phyloP scores from a whole-genome alignment of 1,284 basidiomycete genomes.

The Ustilago crameri region DNA sequence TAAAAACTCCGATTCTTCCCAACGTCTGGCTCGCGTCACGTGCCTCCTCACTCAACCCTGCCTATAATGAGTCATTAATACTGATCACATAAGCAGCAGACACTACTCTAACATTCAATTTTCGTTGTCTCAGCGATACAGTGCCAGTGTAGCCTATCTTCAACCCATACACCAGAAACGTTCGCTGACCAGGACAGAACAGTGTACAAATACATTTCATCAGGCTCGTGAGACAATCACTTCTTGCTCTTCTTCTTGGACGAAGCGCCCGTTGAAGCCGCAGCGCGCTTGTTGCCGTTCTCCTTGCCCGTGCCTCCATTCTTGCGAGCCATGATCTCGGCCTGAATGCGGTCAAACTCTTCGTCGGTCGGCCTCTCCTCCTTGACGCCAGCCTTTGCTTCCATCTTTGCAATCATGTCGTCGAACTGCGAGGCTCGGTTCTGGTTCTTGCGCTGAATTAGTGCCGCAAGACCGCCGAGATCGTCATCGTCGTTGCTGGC shows the following conservation, averaged over 20 bases:
- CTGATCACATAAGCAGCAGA: too few relatives aligned
- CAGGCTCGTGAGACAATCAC: slow-evolving; percentile 1
- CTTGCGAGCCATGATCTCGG: slow-evolving; percentile 45
- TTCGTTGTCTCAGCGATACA: neutral
- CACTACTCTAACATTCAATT: neutral
- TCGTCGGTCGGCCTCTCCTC: slow-evolving; percentile 43
- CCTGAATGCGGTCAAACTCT: slow-evolving; percentile 53
- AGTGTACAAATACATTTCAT: slow-evolving; percentile 30
- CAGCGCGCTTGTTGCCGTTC: slow-evolving; percentile 33
- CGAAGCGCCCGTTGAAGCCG: slow-evolving; percentile 17
- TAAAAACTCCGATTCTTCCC: slow-evolving; percentile 42
- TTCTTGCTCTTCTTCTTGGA: slow-evolving; percentile 43
- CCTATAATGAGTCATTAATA: slow-evolving; percentile 18
- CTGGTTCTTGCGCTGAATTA: slow-evolving; percentile 52
- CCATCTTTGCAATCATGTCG: slow-evolving; percentile 58
- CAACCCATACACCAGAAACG: too few relatives aligned
- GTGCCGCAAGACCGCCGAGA: slow-evolving; percentile 47
- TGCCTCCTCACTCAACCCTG: slow-evolving; percentile 7
- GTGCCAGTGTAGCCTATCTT: too few relatives aligned
- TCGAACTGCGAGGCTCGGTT: slow-evolving; percentile 54
- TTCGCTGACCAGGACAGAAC: too few relatives aligned
- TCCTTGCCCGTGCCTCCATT: slow-evolving; percentile 22
- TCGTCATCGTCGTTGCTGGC: slow-evolving; percentile 37
- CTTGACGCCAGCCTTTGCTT: slow-evolving; percentile 53
- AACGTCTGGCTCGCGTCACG: slow-evolving; percentile 27